Evolutionary conservation across 768 basidiomycete species (phyloP), one percentile per base, ranked within the genome.

Genomic region (Trametes cubensis): DNA sequence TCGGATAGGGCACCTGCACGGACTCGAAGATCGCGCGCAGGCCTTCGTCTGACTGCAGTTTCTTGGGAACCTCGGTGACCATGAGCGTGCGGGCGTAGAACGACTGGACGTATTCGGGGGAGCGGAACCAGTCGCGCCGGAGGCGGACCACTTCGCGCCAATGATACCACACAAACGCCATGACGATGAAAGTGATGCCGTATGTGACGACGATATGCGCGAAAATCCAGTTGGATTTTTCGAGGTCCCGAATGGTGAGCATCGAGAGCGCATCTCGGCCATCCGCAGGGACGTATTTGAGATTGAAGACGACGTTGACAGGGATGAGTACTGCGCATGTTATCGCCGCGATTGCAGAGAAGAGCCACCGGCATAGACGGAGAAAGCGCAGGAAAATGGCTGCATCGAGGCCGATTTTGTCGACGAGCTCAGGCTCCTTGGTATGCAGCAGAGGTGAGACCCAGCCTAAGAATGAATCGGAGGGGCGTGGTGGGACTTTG

Each of bases 61-160:
- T 88, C 78, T 86, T 92, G 21, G 88, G 86, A 8, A 98, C 91
- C 63, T 83, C 83, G 20, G 82, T 85, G 64, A 95, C 82, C 73
- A 92, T 86, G 55, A 99, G 83, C 0, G 96, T 98, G 40, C 97
- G 86, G 1, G 95, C 93, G 71, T 97, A 95, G 80, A 98, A 97
- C 2, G 90, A 90, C 63, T 89, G 82, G 53, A 88, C 81, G 75
- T 97, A 95, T 70, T 92, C 91, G 8, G 91, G 88, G 3, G 90
- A 92, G 64, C 90, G 86, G 80, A 95, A 98, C 91, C 94, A 99
- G 38, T 81, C 78, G 65, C 84, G 81, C 3, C 96, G 89, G 1
- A 99, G 85, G 45, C 76, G 78, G 54, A 98, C 78, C 83, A 98
- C 92, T 47, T 79, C 77, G 48, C 74, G 80, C 92, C 92, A 94